Conservation (phyloP, 176 grass and related monocot genomes). For the Otatea glauca region DNA sequence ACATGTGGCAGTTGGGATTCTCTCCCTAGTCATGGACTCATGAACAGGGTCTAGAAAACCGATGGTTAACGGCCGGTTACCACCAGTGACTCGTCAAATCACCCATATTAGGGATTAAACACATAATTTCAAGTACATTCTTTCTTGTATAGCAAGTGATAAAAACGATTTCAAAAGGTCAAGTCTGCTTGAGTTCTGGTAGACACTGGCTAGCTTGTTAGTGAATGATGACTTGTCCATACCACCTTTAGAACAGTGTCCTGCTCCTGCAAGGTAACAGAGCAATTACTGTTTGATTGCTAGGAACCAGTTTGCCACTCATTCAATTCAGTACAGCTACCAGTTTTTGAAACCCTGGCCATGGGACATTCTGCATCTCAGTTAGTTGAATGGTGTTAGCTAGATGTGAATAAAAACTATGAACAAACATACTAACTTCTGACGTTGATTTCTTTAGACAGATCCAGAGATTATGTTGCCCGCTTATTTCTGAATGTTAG, state of each 20-base stretch:
- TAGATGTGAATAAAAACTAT: neutral
- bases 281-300: constrained; percentile 17
- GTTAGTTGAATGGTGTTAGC: neutral
- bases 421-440: neutral
- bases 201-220: neutral
- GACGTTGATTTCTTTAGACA: neutral
- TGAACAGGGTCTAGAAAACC: neutral
- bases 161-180: too few relatives aligned
- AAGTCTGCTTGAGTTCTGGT: neutral
- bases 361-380: neutral
- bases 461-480: neutral
- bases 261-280: neutral
- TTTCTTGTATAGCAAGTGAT: neutral
- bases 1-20: neutral
- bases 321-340: neutral
- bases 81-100: too few relatives aligned
- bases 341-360: neutral
- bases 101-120: too few relatives aligned
- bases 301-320: neutral
- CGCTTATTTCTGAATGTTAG: neutral
- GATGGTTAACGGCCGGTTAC: too few relatives aligned
- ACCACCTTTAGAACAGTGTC: neutral
- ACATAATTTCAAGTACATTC: neutral
- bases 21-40: neutral
- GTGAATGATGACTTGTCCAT: neutral